These are phyloP conservation scores for Phytophthora constricta DNA, from an alignment of 352 stramenopile species.

Conservation along the genomic window DNA sequence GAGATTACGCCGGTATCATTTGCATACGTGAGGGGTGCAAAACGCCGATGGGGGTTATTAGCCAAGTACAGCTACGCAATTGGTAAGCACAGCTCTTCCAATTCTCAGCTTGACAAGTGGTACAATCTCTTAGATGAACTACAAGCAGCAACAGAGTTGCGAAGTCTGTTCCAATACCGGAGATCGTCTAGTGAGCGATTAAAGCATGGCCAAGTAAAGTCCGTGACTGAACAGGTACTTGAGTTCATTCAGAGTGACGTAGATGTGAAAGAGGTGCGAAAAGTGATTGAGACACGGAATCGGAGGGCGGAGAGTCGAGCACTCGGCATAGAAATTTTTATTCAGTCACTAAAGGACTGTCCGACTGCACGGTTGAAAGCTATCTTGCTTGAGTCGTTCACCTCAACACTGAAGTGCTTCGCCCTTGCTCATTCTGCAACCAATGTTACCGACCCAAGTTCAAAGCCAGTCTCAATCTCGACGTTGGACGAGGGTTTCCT, in stretches of 20 bases:
- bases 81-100: constrained; percentile 43
- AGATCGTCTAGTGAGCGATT: constrained; percentile 74
- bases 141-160: constrained; percentile 75
- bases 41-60: constrained; percentile 70
- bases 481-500: constrained; percentile 22
- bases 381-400: constrained; percentile 60
- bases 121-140: constrained; percentile 83
- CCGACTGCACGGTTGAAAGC: constrained; percentile 35
- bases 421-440: constrained; percentile 36
- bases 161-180: constrained; percentile 78
- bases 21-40: constrained; percentile 73
- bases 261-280: constrained; percentile 59
- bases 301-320: constrained; percentile 47
- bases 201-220: constrained; percentile 58
- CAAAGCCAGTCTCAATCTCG: constrained; percentile 2
- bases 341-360: constrained; percentile 35
- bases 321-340: constrained; percentile 60
- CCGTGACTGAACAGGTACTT: constrained; percentile 82
- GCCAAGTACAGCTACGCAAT: constrained; percentile 79
- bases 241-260: constrained; percentile 88
- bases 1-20: constrained; percentile 81
- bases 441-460: constrained; percentile 19
- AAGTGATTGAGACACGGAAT: constrained; percentile 58
- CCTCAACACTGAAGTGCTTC: constrained; percentile 49
- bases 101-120: constrained; percentile 77